Conservation (phyloP, 495 filamentous ascomycete genomes). For the Talaromyces wortmannii region DNA sequence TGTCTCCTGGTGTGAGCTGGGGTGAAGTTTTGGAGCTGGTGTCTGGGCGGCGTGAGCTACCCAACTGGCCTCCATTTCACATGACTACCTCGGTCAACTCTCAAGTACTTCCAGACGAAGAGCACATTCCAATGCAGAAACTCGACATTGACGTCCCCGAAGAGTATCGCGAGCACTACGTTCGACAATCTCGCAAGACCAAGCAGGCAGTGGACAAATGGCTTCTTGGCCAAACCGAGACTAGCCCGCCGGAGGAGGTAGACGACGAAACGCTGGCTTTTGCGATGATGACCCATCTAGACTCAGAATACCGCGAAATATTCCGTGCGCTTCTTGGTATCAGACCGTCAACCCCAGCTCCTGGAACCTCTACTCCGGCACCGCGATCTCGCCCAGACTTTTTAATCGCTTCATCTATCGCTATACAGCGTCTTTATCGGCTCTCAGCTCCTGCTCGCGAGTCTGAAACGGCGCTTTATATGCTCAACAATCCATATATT, state of each 20-base stretch:
- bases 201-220: conserved; percentile 77
- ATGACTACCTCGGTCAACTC: conserved; percentile 46
- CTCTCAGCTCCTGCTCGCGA: conserved; percentile 66
- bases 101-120: conserved; percentile 46
- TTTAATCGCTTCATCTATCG: conserved; percentile 61
- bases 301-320: conserved; percentile 62
- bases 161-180: conserved; percentile 81
- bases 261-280: conserved; percentile 91
- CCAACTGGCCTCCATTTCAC: conserved; percentile 80
- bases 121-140: conserved; percentile 64
- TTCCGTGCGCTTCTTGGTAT: conserved; percentile 76
- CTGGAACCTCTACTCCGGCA: conserved; percentile 27
- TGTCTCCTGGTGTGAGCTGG: conserved; percentile 78
- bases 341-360: conserved; percentile 40
- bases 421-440: conserved; percentile 81
- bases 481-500: conserved; percentile 72
- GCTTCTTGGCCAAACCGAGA: conserved; percentile 70
- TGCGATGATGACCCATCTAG: conserved; percentile 83
- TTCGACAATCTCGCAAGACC: conserved; percentile 81
- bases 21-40: conserved; percentile 92
- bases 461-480: conserved; percentile 79
- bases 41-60: conserved; percentile 77
- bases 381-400: conserved; percentile 59
- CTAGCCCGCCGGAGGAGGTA: conserved; percentile 71
- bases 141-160: conserved; percentile 89